Conservation (phyloP, 768 basidiomycete species). For the Pleurotus salmoneostramineus region DNA sequence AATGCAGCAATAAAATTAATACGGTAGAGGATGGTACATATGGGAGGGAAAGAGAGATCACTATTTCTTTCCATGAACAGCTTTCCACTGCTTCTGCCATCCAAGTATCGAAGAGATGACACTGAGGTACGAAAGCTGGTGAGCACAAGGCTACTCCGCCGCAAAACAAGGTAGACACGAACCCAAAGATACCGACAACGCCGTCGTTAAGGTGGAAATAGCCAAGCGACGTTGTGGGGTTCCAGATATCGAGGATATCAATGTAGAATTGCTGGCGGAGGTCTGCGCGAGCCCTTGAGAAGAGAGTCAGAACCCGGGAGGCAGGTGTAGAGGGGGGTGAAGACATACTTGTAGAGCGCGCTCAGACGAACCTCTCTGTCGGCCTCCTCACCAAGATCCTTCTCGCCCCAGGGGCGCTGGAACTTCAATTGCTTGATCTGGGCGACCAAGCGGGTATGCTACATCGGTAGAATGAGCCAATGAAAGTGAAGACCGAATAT, state of each 20-base stretch:
- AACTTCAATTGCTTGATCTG: slow-evolving; percentile 52
- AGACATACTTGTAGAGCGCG: slow-evolving; percentile 49
- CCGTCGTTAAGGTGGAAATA: slow-evolving; percentile 81
- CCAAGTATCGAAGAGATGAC: slow-evolving; percentile 71
- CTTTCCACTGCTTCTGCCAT: slow-evolving; percentile 60
- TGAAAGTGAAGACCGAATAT: slow-evolving; percentile 1
- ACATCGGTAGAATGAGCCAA: neutral
- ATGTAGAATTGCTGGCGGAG: slow-evolving; percentile 78
- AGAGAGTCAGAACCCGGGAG: neutral
- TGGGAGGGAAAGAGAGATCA: too few relatives aligned
- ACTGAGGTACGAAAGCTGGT: slow-evolving; percentile 30
- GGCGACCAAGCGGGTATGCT: slow-evolving; percentile 60
- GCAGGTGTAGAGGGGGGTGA: neutral
- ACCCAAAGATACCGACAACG: slow-evolving; percentile 70
- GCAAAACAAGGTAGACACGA: too few relatives aligned
- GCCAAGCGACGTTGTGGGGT: slow-evolving; percentile 82
- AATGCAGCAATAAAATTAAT: too few relatives aligned
- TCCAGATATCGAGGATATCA: slow-evolving; percentile 85
- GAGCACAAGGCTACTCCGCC: neutral
- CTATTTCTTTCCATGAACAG: slow-evolving; percentile 42
- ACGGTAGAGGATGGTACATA: too few relatives aligned
- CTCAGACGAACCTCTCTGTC: slow-evolving; percentile 64
- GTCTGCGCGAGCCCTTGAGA: slow-evolving; percentile 53
- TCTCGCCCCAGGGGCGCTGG: slow-evolving; percentile 51
- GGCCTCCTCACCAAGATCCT: slow-evolving; percentile 61